Percentiles rank a stretch among this genome's conserved stretches.
Conservation (phyloP, 805 yeast genomes). For the Metschnikowia chrysomelidarum region DNA sequence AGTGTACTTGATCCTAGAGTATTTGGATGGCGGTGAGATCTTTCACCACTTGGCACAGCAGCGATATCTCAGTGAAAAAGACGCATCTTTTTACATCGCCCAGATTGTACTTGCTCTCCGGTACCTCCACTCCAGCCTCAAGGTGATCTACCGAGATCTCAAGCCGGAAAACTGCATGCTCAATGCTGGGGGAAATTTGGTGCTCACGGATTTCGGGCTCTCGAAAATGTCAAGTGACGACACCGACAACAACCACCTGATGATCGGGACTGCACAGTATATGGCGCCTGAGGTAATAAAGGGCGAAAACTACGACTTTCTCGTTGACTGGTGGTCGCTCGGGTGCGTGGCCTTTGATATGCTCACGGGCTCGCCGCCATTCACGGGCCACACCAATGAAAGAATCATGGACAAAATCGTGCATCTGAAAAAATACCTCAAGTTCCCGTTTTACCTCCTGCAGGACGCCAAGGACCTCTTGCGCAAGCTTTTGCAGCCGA, state of each 20-base stretch:
- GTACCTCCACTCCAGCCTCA: conserved; percentile 25
- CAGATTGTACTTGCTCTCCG: conserved; percentile 20
- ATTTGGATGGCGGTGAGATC: conserved; percentile 86
- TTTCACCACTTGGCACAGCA: conserved; percentile 58
- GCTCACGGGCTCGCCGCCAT: conserved; percentile 85
- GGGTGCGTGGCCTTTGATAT: conserved; percentile 81
- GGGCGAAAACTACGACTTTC: conserved; percentile 73
- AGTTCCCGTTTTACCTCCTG: conserved; percentile 72
- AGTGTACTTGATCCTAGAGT: conserved; percentile 73
- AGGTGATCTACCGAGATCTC: conserved; percentile 43
- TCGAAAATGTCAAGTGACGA: conserved; percentile 37
- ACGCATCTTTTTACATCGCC: conserved; percentile 20
- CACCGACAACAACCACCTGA: conserved; percentile 44
- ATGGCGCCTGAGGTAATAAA: conserved; percentile 88
- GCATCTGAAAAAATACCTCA: conserved; percentile 55
- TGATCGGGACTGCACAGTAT: conserved; percentile 78
- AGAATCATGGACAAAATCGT: conserved; percentile 72
- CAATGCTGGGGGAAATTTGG: conserved; percentile 39
- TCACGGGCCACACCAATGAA: conserved; percentile 78
- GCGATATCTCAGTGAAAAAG: conserved; percentile 19
- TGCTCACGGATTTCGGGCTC: conserved; percentile 45
- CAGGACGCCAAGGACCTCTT: conserved; percentile 78
- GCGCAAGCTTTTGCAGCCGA: conserved; percentile 62
- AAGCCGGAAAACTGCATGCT: conserved; percentile 48
- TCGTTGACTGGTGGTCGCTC: conserved; percentile 91